Percentiles rank a stretch among this genome's conserved stretches.
Conservation (phyloP, 495 filamentous ascomycete species). For the Melanomma pulvis-pyrius region DNA sequence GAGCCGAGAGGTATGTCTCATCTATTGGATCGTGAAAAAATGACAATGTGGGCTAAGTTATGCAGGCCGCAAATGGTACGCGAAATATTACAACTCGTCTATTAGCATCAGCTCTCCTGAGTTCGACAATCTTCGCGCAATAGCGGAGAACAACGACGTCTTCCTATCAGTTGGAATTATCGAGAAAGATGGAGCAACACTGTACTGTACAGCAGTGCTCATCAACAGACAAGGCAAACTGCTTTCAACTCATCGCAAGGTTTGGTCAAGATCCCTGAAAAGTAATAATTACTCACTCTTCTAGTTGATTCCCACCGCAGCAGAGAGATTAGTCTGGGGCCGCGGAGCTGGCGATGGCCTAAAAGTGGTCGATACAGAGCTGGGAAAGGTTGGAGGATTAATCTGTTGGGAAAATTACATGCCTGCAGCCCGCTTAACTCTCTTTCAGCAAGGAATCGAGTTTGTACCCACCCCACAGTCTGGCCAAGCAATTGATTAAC, state of each 20-base stretch:
- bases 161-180: constrained; percentile 49
- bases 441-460: constrained; percentile 52
- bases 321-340: constrained; percentile 50
- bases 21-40: neutral
- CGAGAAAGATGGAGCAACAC: constrained; percentile 50
- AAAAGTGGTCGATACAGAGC: constrained; percentile 48
- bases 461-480: constrained; percentile 26
- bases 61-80: constrained; percentile 49
- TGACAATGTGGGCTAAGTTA: neutral
- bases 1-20: constrained; percentile 44
- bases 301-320: constrained; percentile 49
- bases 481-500: constrained; percentile 9
- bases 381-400: constrained; percentile 50
- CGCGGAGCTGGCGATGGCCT: constrained; percentile 48
- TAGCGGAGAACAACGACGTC: constrained; percentile 44
- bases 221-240: constrained; percentile 46
- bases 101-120: constrained; percentile 45
- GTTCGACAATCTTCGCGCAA: constrained; percentile 43
- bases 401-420: constrained; percentile 55
- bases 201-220: constrained; percentile 48
- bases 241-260: constrained; percentile 48
- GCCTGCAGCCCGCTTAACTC: constrained; percentile 47
- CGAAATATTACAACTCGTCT: constrained; percentile 48
- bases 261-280: constrained; percentile 20
- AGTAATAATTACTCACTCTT: constrained; percentile 1